Base-by-base conservation (phyloP, 352 stramenopile species). In the Blastocystis sp. region DNA sequence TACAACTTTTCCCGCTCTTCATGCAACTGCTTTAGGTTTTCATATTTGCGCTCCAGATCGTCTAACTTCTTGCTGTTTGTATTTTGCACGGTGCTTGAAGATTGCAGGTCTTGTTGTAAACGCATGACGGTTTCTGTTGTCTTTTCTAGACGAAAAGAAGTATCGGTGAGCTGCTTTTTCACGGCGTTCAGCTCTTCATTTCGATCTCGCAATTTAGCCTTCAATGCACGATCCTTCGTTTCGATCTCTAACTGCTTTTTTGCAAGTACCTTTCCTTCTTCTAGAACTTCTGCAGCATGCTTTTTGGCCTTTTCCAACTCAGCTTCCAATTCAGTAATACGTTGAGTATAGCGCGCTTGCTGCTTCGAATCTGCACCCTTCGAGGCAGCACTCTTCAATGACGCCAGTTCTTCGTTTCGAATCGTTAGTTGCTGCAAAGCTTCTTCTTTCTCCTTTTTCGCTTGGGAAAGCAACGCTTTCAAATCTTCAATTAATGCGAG, bases 201-300 rank as follows among this genome's bases (percentile, higher is more conserved):
- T 11, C 73, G 73, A 29, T 84, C 73, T 39, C 73, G 73, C 50
- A 84, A 43, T 53, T 84, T 84, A 9, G 73, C 73, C 39, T 66
- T 64, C n/a, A 84, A 64, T 5, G 73, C 73, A 8, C 73, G 73
- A 66, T 84, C 73, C 8, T 84, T 84, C 18, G 73, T 84, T n/a
- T 84, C 73, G 29, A 84, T 84, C 50, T 84, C 73, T 29, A 84
- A 39, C 26, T 84, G 73, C 50, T 84, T 84, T 43, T 84, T 84
- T 13, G 73, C 73, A 39, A 84, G 15, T 20, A 20, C 47, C 15
- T 84, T 84, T 69, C 73, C 73, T 29, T 84, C 73, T 64, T 84
- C 73, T 8, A 84, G 37, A 9, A 84, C 73, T 43, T 84, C 73
- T 20, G 26, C 54, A 23, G 73, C 50, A 18, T 53, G 73, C 39